Conservation (phyloP, 2,329 filamentous ascomycete species). For the Dothideomycetes sp. region DNA sequence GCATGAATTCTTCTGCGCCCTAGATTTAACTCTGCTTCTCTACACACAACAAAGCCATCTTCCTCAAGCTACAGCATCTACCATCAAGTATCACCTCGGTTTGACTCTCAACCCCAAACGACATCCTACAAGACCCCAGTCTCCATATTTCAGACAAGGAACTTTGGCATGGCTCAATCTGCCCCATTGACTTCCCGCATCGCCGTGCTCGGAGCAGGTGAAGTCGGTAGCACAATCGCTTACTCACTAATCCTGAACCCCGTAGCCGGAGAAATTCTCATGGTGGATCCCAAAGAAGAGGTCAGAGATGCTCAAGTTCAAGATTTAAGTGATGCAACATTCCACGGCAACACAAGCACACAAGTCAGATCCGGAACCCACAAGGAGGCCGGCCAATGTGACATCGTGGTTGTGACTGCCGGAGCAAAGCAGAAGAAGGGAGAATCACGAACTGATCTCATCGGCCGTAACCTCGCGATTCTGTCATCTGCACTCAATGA, state of each 20-base stretch:
- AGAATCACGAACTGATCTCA: slow-evolving; percentile 38
- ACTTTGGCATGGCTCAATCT: no score
- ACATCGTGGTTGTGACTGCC: slow-evolving; percentile 47
- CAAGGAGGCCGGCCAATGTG: slow-evolving; percentile 43
- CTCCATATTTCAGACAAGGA: no score
- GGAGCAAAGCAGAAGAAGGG: slow-evolving; percentile 44
- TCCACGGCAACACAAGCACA: slow-evolving; percentile 34
- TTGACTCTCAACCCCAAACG: no score
- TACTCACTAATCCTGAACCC: slow-evolving; percentile 44
- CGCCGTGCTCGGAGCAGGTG: slow-evolving; percentile 43
- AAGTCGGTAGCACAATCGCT: slow-evolving; percentile 43
- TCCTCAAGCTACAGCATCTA: no score
- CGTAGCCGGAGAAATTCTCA: slow-evolving; percentile 43
- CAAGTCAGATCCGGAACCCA: slow-evolving; percentile 37
- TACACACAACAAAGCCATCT: no score
- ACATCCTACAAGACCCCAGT: no score
- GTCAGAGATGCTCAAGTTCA: slow-evolving; percentile 42
- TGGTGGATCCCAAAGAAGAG: slow-evolving; percentile 43
- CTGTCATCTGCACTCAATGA: slow-evolving; percentile 38
- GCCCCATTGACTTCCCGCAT: slow-evolving; percentile 25
- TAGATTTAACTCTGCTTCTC: no score
- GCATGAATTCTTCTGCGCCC: no score
- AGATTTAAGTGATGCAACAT: slow-evolving; percentile 45
- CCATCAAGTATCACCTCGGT: no score
- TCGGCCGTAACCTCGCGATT: slow-evolving; percentile 42